These are phyloP conservation scores for Exophiala lecanii-corni DNA, from an alignment of 2,329 filamentous ascomycete species.

Conservation along the genomic window DNA sequence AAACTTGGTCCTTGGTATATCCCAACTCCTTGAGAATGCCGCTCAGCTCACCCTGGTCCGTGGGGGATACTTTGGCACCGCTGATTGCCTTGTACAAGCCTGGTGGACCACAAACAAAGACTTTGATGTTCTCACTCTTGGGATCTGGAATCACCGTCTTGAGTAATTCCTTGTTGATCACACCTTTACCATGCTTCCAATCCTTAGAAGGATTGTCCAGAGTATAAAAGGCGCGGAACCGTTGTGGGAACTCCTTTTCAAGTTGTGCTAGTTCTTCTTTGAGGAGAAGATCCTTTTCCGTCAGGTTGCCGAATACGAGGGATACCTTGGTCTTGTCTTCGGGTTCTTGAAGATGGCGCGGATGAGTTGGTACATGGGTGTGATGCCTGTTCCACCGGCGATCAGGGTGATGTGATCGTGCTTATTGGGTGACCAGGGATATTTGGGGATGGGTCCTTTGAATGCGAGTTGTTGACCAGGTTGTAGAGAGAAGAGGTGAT, in stretches of 20 bases:
- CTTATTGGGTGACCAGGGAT: constrained; percentile 85
- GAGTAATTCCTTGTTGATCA: constrained; percentile 82
- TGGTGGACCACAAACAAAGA: constrained; percentile 93
- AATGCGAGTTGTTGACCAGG: constrained; percentile 80
- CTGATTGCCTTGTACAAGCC: constrained; percentile 90
- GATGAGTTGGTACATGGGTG: constrained; percentile 93
- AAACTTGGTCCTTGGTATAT: constrained; percentile 83
- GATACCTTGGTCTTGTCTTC: constrained; percentile 97
- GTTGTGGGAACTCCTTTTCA: constrained; percentile 91
- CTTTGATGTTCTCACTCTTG: constrained; percentile 86
- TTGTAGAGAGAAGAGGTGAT: constrained; percentile 76
- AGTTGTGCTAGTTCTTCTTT: constrained; percentile 79
- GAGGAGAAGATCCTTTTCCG: constrained; percentile 85
- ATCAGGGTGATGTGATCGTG: constrained; percentile 69
- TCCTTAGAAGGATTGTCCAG: constrained; percentile 77
- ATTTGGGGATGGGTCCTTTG: constrained; percentile 95
- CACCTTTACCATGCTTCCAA: constrained; percentile 74
- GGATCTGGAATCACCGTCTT: constrained; percentile 94
- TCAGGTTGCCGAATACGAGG: constrained; percentile 85
- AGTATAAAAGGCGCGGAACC: constrained; percentile 92
- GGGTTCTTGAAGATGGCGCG: constrained; percentile 94
- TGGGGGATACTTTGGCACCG: constrained; percentile 83
- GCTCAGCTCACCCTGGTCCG: constrained; percentile 85
- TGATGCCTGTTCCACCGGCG: constrained; percentile 94
- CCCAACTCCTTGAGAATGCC: constrained; percentile 81